Base-by-base conservation (phyloP, 495 filamentous ascomycete genomes). In the Neurospora terricola region DNA sequence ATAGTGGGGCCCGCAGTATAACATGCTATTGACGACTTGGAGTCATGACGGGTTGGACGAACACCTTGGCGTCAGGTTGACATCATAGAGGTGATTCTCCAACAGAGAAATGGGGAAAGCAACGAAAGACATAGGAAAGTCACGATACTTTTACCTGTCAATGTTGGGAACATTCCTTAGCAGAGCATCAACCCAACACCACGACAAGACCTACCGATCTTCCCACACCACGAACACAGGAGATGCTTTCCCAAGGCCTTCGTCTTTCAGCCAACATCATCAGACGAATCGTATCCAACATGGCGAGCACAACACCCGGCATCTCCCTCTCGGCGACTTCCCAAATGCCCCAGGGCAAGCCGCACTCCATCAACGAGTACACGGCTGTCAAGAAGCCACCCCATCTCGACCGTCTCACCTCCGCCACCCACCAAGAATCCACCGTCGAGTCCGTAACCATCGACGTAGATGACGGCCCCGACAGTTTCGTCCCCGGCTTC, bases 401-500 rank as follows among this genome's bases (percentile, higher is more conserved):
- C 1, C 75, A 76, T n/a, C 75, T 75, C 45, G 34, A 69, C 43
- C 75, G 75, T 4, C 75, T 76, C 71, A 73, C 74, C 36, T 0
- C 37, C 11, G 6, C 42, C 10, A 48, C 69, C 36, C 66, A 73
- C 70, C 74, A 76, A 38, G 59, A 34, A 36, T 38, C 43, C 39
- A 5, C 37, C 21, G 38, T 75, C 71, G 71, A 76, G 42, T 34
- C 73, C 2, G 48, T 76, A 45, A 73, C 39, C 71, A 75, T 76
- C 69, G 59, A 73, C n/a, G 75, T 75, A 5, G 54, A 74, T 21
- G 77, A 76, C 76, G 12, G 37, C 38, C 27, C 62, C 18, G 66
- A 69, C 74, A 72, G 76, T 43, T 74, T 72, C 68, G 73, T 76
- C 59, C 73, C 76, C 0, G 76, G 73, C 59, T 75, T 78, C 71